A percentile compares a stretch with the other conserved stretches of the same genome.
These are phyloP conservation scores for Haplosporangium sp. DNA, from an alignment of 371 early-diverging fungal species.

Conservation along the genomic window DNA sequence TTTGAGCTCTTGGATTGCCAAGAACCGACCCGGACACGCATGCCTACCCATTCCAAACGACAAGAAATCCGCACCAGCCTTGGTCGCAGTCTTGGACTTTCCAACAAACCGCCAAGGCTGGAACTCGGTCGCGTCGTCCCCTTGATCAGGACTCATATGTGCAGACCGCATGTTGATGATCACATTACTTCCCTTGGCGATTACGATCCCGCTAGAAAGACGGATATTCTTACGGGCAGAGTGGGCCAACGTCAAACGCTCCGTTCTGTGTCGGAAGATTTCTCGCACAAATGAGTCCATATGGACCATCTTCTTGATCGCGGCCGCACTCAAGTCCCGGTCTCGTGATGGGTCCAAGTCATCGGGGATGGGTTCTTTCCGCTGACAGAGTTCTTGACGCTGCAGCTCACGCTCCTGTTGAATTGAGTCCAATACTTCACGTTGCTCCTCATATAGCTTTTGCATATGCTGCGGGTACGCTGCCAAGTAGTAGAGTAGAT, in stretches of 20 bases:
- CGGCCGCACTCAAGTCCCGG: constrained; percentile 39
- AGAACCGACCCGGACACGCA: constrained; percentile 59
- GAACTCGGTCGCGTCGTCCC: constrained; percentile 50
- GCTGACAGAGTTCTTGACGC: too few relatives aligned
- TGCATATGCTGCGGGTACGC: constrained; percentile 55
- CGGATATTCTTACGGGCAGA: constrained; percentile 38
- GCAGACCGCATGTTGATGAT: constrained; percentile 28
- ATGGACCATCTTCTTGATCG: constrained; percentile 56
- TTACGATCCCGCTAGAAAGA: constrained; percentile 55
- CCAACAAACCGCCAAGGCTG: constrained; percentile 61
- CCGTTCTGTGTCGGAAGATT: constrained; percentile 43
- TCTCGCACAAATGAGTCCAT: constrained; percentile 65
- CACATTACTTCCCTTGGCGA: constrained; percentile 53
- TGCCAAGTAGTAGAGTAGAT: constrained; percentile 57
- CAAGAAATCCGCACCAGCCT: constrained; percentile 56
- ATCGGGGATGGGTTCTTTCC: not conserved
- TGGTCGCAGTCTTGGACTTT: constrained; percentile 41
- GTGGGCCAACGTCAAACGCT: constrained; percentile 43
- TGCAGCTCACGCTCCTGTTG: not conserved
- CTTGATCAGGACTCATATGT: constrained; percentile 23
- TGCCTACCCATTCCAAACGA: constrained; percentile 67
- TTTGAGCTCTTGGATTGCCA: constrained; percentile 46
- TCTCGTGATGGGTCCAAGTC: constrained; percentile 32
- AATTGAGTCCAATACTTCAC: constrained; percentile 42
- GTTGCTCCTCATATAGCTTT: constrained; percentile 58